Evolutionary conservation across 2,329 filamentous ascomycete genomes (phyloP).

Genomic region (Davidsoniella virescens): DNA sequence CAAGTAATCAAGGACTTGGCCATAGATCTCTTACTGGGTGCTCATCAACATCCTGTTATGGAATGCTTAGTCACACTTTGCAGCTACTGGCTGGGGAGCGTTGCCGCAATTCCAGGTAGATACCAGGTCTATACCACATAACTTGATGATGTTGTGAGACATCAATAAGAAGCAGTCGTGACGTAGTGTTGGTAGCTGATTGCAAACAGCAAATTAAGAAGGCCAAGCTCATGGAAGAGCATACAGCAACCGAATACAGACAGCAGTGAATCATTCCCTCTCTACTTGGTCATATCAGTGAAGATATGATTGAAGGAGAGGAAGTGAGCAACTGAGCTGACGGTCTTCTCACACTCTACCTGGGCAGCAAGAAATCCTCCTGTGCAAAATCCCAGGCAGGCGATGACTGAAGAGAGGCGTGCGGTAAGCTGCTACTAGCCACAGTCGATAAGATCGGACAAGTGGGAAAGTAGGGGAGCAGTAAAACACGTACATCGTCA

Average conservation of each 20-base stretch:
- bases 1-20: neutral
- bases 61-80: slow-evolving; percentile 3
- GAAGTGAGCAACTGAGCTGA: slow-evolving; percentile 12
- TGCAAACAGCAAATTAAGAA: slow-evolving; percentile 8
- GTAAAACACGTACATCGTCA: slow-evolving; percentile 79
- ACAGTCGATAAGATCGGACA: slow-evolving; percentile 18
- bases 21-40: neutral
- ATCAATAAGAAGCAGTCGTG: no score
- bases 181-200: neutral
- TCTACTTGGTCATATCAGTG: neutral
- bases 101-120: neutral
- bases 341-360: slow-evolving; percentile 43
- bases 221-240: slow-evolving; percentile 9
- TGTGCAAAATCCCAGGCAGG: slow-evolving; percentile 44
- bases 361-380: slow-evolving; percentile 26
- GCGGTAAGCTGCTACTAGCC: slow-evolving; percentile 14
- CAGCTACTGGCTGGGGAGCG: slow-evolving; percentile 11
- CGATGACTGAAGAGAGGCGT: slow-evolving; percentile 42
- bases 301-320: neutral
- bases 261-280: neutral
- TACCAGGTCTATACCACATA: no score
- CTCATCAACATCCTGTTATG: neutral
- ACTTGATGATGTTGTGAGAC: no score
- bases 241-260: slow-evolving; percentile 11
- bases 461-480: slow-evolving; percentile 19